Evolutionary conservation across 2,329 filamentous ascomycete species (phyloP).

Genomic region (Cyclaneusma minus): DNA sequence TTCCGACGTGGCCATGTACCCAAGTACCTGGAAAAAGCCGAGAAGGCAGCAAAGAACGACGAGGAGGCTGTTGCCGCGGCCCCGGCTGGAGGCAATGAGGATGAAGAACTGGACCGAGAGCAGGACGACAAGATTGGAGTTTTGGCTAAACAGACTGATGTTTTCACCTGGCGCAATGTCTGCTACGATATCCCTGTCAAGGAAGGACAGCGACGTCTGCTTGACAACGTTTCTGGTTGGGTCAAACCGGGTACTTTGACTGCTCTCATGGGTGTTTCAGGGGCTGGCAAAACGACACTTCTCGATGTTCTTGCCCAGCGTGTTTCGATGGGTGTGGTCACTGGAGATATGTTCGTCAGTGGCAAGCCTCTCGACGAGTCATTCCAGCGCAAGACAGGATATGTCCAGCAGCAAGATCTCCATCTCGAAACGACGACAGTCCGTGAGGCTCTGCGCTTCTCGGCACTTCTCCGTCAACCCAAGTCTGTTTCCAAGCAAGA

Average conservation of each 20-base stretch:
- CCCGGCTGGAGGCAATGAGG: conserved; percentile 7
- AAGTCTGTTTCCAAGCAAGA: conserved; percentile 53
- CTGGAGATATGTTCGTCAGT: conserved; percentile 57
- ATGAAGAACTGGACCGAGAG: conserved; percentile 6
- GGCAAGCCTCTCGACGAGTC: conserved; percentile 54
- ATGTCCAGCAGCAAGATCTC: conserved; percentile 84
- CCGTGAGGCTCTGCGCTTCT: conserved; percentile 75
- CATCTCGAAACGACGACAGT: conserved; percentile 75
- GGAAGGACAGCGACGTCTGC: conserved; percentile 43
- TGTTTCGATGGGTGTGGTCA: conserved; percentile 77
- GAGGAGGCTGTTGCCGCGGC: conserved; percentile 9
- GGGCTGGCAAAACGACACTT: conserved; percentile 78
- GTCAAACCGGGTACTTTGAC: conserved; percentile 58
- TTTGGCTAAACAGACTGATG: conserved; percentile 15
- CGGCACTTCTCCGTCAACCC: conserved; percentile 75
- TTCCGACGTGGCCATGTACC: conserved; percentile 51
- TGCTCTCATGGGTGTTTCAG: conserved; percentile 54
- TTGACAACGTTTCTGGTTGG: conserved; percentile 58
- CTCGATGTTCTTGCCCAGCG: conserved; percentile 67
- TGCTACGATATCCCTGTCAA: conserved; percentile 70
- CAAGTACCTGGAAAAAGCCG: conserved; percentile 23
- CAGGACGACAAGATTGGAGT: conserved; percentile 12
- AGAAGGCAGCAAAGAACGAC: conserved; percentile 14
- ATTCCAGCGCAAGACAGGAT: conserved; percentile 86
- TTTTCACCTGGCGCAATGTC: conserved; percentile 21